These are phyloP conservation scores for Populus hybrid DNA, from an alignment of 441 rosid genomes.

Conservation along the genomic window DNA sequence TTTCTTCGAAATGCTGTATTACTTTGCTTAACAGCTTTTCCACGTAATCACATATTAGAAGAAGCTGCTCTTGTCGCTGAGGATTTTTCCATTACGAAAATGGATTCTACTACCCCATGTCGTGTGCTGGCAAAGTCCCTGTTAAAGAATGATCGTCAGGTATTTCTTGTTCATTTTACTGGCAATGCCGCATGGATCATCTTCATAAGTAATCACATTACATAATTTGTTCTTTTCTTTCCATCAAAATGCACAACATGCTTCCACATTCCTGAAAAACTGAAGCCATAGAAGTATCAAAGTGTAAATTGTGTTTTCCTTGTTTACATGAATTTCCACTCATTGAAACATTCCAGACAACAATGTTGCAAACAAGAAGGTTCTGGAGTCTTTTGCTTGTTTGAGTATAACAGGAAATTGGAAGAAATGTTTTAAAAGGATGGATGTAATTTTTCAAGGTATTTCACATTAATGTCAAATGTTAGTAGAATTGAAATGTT, in stretches of 20 bases:
- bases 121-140: constrained; percentile 84
- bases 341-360: not conserved
- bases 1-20: constrained; percentile 83
- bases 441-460: not conserved
- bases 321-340: not conserved
- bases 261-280: not conserved
- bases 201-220: not conserved
- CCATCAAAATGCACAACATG: not conserved
- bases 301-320: not conserved
- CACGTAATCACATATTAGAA: constrained; percentile 72
- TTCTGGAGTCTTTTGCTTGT: not conserved
- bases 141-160: constrained; percentile 91
- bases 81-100: constrained; percentile 60
- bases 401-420: not conserved
- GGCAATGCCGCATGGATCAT: not conserved
- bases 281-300: not conserved
- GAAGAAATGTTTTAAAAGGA: not conserved
- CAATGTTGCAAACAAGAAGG: not conserved
- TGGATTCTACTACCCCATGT: constrained; percentile 71
- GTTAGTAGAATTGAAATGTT: not conserved
- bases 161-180: constrained; percentile 25
- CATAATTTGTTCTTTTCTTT: not conserved
- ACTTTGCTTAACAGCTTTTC: constrained; percentile 75
- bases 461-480: not conserved
- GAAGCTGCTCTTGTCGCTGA: constrained; percentile 91